These are phyloP conservation scores for Leucaena leucocephala DNA, from an alignment of 306 rosid species.

Conservation along the genomic window DNA sequence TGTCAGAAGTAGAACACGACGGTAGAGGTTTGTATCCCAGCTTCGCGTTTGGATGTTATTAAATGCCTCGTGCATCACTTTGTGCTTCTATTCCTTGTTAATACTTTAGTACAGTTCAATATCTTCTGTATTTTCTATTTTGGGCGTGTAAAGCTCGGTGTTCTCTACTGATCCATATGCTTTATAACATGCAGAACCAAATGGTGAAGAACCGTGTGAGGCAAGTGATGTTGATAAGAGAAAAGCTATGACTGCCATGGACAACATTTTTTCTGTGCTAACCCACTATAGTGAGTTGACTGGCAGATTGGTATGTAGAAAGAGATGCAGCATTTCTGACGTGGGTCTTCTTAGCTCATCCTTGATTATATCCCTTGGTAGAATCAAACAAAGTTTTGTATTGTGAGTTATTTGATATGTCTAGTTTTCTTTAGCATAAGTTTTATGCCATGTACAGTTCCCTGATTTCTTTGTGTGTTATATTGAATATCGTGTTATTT, in stretches of 20 bases:
- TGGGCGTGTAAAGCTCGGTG: constrained; percentile 16
- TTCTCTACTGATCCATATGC: constrained; percentile 29
- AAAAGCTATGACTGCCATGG: constrained; percentile 61
- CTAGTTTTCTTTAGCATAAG: constrained; percentile 44
- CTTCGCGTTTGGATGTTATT: constrained; percentile 7
- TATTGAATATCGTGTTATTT: constrained; percentile 44
- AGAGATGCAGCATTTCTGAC: constrained; percentile 67
- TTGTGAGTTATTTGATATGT: constrained; percentile 89
- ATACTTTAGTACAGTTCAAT: neutral
- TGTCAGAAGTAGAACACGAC: constrained; percentile 45
- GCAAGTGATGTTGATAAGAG: constrained; percentile 76
- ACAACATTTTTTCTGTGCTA: constrained; percentile 73
- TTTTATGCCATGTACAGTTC: constrained; percentile 34
- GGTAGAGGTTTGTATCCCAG: constrained; percentile 55
- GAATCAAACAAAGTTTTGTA: constrained; percentile 99
- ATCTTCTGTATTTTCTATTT: neutral
- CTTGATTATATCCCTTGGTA: constrained; percentile 92
- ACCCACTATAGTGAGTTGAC: constrained; percentile 70
- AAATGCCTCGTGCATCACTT: neutral
- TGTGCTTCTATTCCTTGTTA: constrained; percentile 7
- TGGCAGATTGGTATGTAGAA: constrained; percentile 74
- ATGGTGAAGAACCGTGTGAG: constrained; percentile 70
- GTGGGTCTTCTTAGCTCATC: constrained; percentile 74
- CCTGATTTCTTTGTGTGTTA: constrained; percentile 42
- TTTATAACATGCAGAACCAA: constrained; percentile 48